Evolutionary conservation across 257 asterid genomes (phyloP).

Genomic region (Fraxinus anomala): DNA sequence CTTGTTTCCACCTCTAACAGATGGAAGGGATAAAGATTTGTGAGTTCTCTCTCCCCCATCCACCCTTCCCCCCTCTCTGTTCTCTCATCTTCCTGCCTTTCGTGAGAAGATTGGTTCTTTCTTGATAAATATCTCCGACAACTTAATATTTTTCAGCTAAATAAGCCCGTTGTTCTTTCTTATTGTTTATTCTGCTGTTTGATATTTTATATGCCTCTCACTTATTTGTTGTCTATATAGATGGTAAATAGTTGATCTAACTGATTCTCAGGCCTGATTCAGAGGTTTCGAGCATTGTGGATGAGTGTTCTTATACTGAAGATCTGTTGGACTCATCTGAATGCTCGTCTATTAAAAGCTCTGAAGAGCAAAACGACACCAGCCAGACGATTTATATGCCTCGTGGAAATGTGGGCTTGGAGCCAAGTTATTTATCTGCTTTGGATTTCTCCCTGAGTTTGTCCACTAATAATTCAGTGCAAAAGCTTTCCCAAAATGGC

Average conservation of each 20-base stretch:
- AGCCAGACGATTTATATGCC: constrained; percentile 35
- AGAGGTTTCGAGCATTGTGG: constrained; percentile 47
- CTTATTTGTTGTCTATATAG: constrained; percentile 17
- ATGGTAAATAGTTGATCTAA: constrained; percentile 24
- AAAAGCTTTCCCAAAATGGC: constrained; percentile 38
- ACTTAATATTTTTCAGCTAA: constrained; percentile 9
- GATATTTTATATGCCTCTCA: constrained; percentile 4
- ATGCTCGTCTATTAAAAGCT: constrained; percentile 58
- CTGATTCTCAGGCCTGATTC: constrained; percentile 51
- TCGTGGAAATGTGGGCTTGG: constrained; percentile 25
- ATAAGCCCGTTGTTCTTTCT: constrained; percentile 4
- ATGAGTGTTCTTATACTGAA: constrained; percentile 53
- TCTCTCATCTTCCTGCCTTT: constrained; percentile 8
- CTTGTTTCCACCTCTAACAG: constrained; percentile 38
- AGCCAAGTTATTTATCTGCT: constrained; percentile 65
- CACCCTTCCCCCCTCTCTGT: not conserved
- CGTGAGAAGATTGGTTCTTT: not conserved
- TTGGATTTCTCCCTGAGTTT: constrained; percentile 55
- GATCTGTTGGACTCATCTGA: constrained; percentile 68
- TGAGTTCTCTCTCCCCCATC: constrained; percentile 37
- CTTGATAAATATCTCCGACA: constrained; percentile 12
- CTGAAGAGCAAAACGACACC: constrained; percentile 56
- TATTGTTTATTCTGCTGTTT: constrained; percentile 5
- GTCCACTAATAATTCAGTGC: constrained; percentile 38
- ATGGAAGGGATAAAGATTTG: constrained; percentile 41